phyloP scores from a whole-genome alignment of 2,329 filamentous ascomycete species.

The Zymoseptoria passerinii region DNA sequence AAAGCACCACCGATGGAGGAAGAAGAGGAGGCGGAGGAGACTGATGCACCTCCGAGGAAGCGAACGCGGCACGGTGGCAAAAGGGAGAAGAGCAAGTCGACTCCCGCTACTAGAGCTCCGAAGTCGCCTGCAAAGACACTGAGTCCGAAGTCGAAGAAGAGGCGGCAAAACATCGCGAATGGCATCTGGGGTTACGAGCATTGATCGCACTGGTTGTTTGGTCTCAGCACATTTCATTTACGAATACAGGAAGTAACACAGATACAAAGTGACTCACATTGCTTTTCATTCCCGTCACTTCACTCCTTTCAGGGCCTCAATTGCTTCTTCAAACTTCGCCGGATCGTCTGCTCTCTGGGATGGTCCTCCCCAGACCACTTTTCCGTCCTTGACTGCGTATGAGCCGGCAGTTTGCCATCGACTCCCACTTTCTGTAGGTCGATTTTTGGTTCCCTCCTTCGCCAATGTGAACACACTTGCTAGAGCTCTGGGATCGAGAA shows the following conservation, averaged over 20 bases:
- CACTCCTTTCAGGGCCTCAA: conserved; percentile 18
- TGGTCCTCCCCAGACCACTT: conserved; percentile 47
- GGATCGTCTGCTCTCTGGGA: conserved; percentile 46
- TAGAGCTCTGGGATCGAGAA: conserved; percentile 51
- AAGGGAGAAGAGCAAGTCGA: background rate
- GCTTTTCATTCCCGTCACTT: background rate
- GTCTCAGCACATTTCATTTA: background rate
- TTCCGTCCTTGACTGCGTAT: conserved; percentile 51
- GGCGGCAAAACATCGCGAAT: background rate
- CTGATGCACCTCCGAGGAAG: background rate
- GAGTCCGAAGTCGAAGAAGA: background rate
- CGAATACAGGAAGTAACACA: background rate
- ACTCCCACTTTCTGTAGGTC: conserved; percentile 56
- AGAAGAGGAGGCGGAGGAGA: background rate
- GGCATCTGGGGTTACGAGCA: background rate
- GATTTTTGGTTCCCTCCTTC: conserved; percentile 58
- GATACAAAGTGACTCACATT: background rate
- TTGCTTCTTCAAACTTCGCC: conserved; percentile 44
- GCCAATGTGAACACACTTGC: conserved; percentile 50
- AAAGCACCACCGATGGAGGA: background rate
- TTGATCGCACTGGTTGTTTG: background rate
- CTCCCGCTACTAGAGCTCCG: background rate
- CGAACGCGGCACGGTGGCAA: background rate
- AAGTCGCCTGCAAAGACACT: background rate
- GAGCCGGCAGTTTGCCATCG: conserved; percentile 62